A percentile compares a stretch with the other conserved stretches of the same genome.
phyloP scores from a whole-genome alignment of 345 rosid genomes.

The Salix caprea region DNA sequence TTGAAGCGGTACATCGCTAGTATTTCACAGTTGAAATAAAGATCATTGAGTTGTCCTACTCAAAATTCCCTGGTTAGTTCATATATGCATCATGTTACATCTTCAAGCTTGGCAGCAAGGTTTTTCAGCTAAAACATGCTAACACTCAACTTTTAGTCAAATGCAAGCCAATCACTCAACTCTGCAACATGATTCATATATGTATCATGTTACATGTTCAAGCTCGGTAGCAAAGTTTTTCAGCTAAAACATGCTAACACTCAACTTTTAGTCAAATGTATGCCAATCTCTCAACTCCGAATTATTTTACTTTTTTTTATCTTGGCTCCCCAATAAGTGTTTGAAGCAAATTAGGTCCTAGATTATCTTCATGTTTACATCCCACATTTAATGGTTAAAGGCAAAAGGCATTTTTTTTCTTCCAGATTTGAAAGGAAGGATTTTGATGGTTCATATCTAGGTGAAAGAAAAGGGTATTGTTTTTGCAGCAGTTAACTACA shows the following conservation, averaged over 20 bases:
- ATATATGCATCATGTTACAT: not conserved
- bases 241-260: not conserved
- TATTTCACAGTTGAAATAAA: not conserved
- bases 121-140: not conserved
- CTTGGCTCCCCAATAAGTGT: not conserved
- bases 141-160: not conserved
- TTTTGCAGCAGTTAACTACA: not conserved
- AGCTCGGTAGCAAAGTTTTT: not conserved
- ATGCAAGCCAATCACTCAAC: not conserved
- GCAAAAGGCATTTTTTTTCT: not conserved
- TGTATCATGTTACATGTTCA: not conserved
- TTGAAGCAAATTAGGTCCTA: not conserved
- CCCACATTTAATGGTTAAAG: not conserved
- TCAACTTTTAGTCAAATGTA: not conserved
- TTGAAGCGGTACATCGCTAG: not conserved
- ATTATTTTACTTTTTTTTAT: not conserved
- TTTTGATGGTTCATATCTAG: not conserved
- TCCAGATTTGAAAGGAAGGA: not conserved
- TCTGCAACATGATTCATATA: not conserved
- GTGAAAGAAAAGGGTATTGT: not conserved
- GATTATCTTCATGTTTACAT: not conserved
- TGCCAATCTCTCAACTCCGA: not conserved
- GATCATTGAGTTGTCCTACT: not conserved
- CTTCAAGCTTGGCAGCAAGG: not conserved
- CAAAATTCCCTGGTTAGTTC: not conserved